Evolutionary conservation across 208 protist species (phyloP).

Genomic region (Leptomonas pyrrhocoris): DNA sequence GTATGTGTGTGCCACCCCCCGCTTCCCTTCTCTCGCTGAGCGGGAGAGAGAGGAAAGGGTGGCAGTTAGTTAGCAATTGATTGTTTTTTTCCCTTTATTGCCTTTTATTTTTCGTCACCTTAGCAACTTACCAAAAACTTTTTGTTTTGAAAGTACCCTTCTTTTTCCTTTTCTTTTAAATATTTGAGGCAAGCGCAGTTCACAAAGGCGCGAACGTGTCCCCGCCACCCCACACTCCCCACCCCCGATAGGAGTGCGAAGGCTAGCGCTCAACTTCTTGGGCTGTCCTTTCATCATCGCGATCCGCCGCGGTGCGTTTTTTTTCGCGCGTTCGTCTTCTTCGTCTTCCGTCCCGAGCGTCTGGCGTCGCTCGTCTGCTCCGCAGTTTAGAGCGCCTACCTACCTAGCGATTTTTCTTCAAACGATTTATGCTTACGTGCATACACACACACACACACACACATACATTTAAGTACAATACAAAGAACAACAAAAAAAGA

Average conservation of each 20-base stretch:
- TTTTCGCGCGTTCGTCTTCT: no score
- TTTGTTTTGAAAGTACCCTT: conserved; percentile 7
- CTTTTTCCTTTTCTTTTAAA: not conserved
- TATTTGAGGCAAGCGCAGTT: not conserved
- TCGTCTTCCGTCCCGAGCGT: no score
- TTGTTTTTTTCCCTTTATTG: conserved; percentile 9
- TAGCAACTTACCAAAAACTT: conserved; percentile 25
- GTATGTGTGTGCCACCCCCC: not conserved
- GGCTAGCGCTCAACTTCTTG: not conserved
- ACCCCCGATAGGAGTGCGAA: not conserved
- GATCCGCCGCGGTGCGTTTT: not conserved
- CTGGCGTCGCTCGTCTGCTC: no score
- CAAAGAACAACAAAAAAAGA: not conserved
- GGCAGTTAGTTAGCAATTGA: conserved; percentile 14
- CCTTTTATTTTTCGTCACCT: conserved; percentile 8
- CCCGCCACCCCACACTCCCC: no score
- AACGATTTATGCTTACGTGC: conserved; percentile 1
- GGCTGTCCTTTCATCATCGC: not conserved
- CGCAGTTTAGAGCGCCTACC: not conserved
- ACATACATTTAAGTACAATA: not conserved
- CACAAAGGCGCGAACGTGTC: not conserved
- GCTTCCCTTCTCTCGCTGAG: not conserved
- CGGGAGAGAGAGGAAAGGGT: not conserved
- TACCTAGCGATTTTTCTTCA: conserved; percentile 3
- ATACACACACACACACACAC: conserved; percentile 7